Evolutionary conservation across 768 basidiomycete species (phyloP).

Genomic region (Favolaschia claudopus): DNA sequence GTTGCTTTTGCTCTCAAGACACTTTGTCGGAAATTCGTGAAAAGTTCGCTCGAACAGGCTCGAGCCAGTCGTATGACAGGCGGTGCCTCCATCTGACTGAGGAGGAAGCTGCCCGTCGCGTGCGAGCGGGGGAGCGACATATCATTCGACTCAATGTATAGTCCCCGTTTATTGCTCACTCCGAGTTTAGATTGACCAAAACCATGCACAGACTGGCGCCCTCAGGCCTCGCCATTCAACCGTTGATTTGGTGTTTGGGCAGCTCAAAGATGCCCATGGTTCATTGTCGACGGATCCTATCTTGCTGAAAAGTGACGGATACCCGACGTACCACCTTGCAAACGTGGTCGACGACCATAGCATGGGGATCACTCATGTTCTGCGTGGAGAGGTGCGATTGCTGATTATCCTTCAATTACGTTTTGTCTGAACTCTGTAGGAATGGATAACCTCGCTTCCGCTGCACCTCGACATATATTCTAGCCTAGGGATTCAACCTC

Average conservation of each 20-base stretch:
- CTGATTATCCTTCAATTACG: not conserved
- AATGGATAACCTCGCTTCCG: constrained; percentile 95
- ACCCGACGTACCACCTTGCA: constrained; percentile 96
- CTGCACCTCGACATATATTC: constrained; percentile 92
- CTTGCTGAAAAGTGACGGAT: constrained; percentile 89
- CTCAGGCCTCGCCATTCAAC: constrained; percentile 59
- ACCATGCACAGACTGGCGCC: constrained; percentile 61
- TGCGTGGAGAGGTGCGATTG: constrained; percentile 83
- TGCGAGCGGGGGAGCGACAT: constrained; percentile 77
- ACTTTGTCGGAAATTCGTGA: constrained; percentile 73
- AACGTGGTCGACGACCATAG: constrained; percentile 95
- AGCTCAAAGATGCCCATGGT: constrained; percentile 74
- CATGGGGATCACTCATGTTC: constrained; percentile 96
- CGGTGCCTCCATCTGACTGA: constrained; percentile 85
- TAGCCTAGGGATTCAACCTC: constrained; percentile 72
- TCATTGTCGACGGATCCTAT: constrained; percentile 90
- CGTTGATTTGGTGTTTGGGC: constrained; percentile 79
- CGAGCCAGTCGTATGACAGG: constrained; percentile 86
- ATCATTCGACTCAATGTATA: constrained; percentile 90
- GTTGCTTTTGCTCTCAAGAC: constrained; percentile 90
- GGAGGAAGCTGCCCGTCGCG: constrained; percentile 81
- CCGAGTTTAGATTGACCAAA: not conserved
- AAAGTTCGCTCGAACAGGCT: constrained; percentile 74
- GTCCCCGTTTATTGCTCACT: constrained; percentile 8
- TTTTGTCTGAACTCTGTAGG: constrained; percentile 53